phyloP scores from a whole-genome alignment of 2,329 filamentous ascomycete species.

The Ceratocystis cubensis region DNA sequence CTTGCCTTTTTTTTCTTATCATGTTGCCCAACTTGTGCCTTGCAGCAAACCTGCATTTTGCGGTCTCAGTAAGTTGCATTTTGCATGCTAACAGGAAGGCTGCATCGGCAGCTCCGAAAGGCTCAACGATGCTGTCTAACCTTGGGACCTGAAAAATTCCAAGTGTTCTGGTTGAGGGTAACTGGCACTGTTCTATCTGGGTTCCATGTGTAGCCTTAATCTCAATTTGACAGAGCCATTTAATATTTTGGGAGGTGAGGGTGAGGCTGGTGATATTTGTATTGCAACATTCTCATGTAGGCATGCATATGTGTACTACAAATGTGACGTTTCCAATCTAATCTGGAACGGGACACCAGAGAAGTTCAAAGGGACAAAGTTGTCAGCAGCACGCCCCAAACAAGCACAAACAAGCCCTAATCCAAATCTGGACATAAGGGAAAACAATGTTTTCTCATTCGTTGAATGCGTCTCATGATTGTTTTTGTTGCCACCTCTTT shows the following conservation, averaged over 20 bases:
- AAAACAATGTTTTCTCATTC: not conserved
- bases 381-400: not conserved
- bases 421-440: not conserved
- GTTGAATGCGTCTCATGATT: not conserved
- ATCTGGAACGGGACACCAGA: not conserved
- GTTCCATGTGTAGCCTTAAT: not conserved
- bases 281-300: not conserved
- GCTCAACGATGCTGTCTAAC: not conserved
- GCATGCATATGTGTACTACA: constrained; percentile 3
- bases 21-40: constrained; percentile 10
- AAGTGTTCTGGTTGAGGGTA: not conserved
- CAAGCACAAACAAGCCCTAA: not conserved
- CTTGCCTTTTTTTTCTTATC: no score
- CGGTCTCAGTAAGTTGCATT: not conserved
- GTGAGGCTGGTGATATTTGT: not conserved
- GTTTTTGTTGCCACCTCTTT: not conserved
- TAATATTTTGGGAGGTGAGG: no score
- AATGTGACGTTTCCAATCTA: not conserved
- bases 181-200: not conserved
- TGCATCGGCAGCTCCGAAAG: constrained; percentile 14
- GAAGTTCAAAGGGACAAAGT: not conserved
- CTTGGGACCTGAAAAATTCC: not conserved
- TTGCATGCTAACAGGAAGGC: not conserved
- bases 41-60: constrained; percentile 3
- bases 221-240: not conserved